Evolutionary conservation across 2,329 filamentous ascomycete species (phyloP), one percentile per base, ranked within the genome.

Genomic region (Lojkania enalia): DNA sequence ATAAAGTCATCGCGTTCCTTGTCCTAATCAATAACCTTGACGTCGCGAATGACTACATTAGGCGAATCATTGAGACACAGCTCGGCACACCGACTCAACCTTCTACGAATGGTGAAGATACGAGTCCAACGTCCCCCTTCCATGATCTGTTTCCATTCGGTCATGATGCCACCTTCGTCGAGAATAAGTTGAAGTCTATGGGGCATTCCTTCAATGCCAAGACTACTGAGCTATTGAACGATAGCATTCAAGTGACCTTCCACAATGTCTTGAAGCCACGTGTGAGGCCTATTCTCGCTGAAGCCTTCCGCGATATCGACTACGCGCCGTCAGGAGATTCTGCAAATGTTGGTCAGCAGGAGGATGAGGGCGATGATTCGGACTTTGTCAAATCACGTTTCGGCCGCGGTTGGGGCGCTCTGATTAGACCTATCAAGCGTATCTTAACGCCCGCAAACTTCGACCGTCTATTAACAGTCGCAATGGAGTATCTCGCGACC

Each of bases 21-120:
- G 86, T 97, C 16, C 80, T 96, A 35, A 90, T 96, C 70, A 99
- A 99, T 77, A 96, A 92, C 66, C 83, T 99, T 19, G 92, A 99
- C 66, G 82, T 96, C 48, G 86, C 90, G 7, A 89, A 89, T 51
- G 90, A 96, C 63, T 99, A 99, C 70, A 81, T 96, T 39, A 82
- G 83, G 13, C 87, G 92, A 42, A 96, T 99, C 56, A 85, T 97
- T 33, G 79, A 80, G 21, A 79, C 83, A 23, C 83, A 86, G 36
- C 75, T 91, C 19, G 76, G 68, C 14, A 54, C 49, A 4, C 42
- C 44, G 15, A 15, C 32, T 14, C 39, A 53, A 6, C 39, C 48
- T 9, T 73, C 74, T 23, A 68, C 70, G 13, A 59, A 74, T 1
- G 65, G 71, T 4, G 71, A 72, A 7, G 67, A 72, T 4, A 73